A percentile compares a stretch with the other conserved stretches of the same genome.
Evolutionary conservation across 176 grass and related monocot species (phyloP).

Genomic region (Triticum turgidum): DNA sequence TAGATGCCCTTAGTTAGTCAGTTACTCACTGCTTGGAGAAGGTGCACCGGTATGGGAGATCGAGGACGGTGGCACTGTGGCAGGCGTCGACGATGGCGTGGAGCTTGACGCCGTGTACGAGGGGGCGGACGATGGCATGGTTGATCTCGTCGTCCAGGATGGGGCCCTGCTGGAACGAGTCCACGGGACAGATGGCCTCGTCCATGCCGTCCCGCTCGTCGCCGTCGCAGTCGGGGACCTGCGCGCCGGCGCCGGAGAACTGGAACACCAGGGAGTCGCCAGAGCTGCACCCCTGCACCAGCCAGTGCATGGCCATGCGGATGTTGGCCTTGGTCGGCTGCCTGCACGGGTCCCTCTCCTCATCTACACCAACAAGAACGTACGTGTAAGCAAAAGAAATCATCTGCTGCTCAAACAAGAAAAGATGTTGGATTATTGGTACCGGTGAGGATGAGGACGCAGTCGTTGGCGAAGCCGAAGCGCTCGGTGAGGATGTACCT

Average conservation of each 20-base stretch:
- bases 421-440: no score
- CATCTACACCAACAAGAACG: constrained; percentile 20
- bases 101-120: constrained; percentile 59
- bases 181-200: constrained; percentile 87
- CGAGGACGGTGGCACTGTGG: constrained; percentile 81
- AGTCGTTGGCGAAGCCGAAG: constrained; percentile 61
- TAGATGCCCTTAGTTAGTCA: not conserved
- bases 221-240: constrained; percentile 64
- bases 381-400: no score
- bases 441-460: constrained; percentile 68
- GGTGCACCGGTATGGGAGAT: constrained; percentile 72
- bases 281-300: constrained; percentile 61
- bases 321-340: constrained; percentile 80
- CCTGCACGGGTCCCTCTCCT: constrained; percentile 53
- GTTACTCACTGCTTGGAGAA: constrained; percentile 30
- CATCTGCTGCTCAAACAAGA: no score
- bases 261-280: constrained; percentile 95
- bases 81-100: constrained; percentile 83
- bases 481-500: constrained; percentile 56
- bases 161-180: constrained; percentile 56
- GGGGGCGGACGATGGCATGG: constrained; percentile 67
- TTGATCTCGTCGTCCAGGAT: constrained; percentile 96
- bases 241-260: constrained; percentile 77
- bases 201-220: constrained; percentile 84
- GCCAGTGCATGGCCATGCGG: constrained; percentile 80